These are phyloP conservation scores for Podospora sp. DNA, from an alignment of 495 filamentous ascomycete species.

Conservation along the genomic window DNA sequence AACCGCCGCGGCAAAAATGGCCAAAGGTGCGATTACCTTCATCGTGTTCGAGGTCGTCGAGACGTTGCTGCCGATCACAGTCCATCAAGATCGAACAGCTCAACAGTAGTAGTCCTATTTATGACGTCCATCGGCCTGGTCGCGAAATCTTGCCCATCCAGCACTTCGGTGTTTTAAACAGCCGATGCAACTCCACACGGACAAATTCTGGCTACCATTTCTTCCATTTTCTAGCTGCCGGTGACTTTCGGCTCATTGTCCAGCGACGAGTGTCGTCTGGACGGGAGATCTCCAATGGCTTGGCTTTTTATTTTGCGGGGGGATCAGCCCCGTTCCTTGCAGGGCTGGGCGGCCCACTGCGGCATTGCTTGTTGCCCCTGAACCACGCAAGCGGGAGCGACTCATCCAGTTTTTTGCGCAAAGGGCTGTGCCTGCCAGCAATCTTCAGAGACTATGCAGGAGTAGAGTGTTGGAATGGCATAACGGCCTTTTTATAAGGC, in stretches of 20 bases:
- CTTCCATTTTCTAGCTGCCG: constrained; percentile 14
- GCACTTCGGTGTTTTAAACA: constrained; percentile 20
- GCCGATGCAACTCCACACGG: constrained; percentile 24
- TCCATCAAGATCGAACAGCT: constrained; percentile 9
- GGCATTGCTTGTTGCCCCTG: not conserved
- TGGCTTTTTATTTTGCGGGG: constrained; percentile 17
- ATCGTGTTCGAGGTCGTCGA: constrained; percentile 3
- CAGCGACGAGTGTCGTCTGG: not conserved
- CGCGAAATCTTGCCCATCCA: not conserved
- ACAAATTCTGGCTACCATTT: constrained; percentile 14
- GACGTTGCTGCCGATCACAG: not conserved
- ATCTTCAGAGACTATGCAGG: too few relatives aligned
- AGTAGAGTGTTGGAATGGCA: too few relatives aligned
- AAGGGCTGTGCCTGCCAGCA: too few relatives aligned
- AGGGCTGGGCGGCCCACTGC: not conserved
- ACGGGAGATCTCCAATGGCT: constrained; percentile 14
- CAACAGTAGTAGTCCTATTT: not conserved
- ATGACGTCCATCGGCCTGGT: not conserved
- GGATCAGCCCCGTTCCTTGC: constrained; percentile 2
- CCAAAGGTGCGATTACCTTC: not conserved
- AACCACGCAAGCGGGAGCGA: not conserved
- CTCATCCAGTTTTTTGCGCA: too few relatives aligned
- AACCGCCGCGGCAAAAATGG: constrained; percentile 21
- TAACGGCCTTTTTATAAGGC: too few relatives aligned
- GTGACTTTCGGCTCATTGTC: not conserved